Percentiles rank a stretch among this genome's conserved stretches.
phyloP scores from a whole-genome alignment of 495 filamentous ascomycete species.

The Aspergillus nanangensis region DNA sequence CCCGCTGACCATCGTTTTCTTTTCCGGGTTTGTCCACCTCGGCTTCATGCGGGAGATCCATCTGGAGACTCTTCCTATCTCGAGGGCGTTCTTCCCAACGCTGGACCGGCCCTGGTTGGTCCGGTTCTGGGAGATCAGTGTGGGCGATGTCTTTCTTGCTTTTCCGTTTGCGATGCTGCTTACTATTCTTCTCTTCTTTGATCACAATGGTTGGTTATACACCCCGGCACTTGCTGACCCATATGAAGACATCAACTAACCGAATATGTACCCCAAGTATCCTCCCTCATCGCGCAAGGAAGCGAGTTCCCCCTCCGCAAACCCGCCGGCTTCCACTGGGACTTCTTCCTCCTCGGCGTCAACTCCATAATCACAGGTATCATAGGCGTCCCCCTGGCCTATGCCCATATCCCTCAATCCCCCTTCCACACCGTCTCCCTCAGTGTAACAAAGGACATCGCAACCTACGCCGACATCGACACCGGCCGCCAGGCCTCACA shows the following conservation, averaged over 20 bases:
- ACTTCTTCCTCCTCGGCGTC: constrained; percentile 83
- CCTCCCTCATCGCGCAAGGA: constrained; percentile 84
- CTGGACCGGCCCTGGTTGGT: constrained; percentile 76
- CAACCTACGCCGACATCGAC: constrained; percentile 51
- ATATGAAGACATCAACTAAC: too few species aligned
- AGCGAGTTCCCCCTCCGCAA: constrained; percentile 89
- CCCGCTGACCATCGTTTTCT: constrained; percentile 78
- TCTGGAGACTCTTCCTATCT: constrained; percentile 63
- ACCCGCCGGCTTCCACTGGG: constrained; percentile 95
- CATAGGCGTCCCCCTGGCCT: constrained; percentile 84
- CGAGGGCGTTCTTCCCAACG: constrained; percentile 79
- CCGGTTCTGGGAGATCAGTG: constrained; percentile 77
- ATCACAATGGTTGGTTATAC: constrained; percentile 71
- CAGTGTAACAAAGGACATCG: constrained; percentile 64
- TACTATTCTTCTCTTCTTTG: constrained; percentile 89
- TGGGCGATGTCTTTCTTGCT: constrained; percentile 76
- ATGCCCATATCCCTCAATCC: constrained; percentile 88
- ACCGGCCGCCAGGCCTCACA: constrained; percentile 60
- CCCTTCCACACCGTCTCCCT: constrained; percentile 88
- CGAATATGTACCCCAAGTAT: too few species aligned
- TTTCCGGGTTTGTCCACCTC: constrained; percentile 82
- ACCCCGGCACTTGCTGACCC: constrained; percentile 9
- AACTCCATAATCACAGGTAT: constrained; percentile 83
- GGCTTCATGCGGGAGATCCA: constrained; percentile 68
- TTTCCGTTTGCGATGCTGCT: constrained; percentile 83